Evolutionary conservation across 371 early-diverging fungal genomes (phyloP).

Genomic region (Mucor racemosus): DNA sequence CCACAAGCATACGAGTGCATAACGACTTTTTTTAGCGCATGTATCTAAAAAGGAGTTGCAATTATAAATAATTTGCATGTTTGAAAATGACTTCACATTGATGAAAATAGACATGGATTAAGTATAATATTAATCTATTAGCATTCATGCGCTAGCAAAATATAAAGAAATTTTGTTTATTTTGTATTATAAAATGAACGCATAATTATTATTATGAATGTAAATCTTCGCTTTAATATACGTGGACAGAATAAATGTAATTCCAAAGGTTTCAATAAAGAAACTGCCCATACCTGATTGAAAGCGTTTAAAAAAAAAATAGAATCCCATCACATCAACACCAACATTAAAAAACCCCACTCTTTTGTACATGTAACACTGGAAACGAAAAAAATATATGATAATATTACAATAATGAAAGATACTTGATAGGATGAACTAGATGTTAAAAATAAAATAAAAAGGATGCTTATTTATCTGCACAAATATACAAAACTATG

Average conservation of each 20-base stretch:
- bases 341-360: background rate
- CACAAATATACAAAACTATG: slow-evolving; percentile 56
- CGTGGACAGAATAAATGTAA: slow-evolving; percentile 51
- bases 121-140: too few species aligned
- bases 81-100: slow-evolving; percentile 1
- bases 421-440: background rate
- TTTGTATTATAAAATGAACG: background rate
- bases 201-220: background rate
- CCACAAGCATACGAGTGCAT: background rate
- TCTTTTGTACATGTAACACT: too few species aligned
- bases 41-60: background rate
- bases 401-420: slow-evolving; percentile 3
- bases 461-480: slow-evolving; percentile 28
- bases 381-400: slow-evolving; percentile 1
- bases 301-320: too few species aligned
- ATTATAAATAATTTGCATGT: background rate
- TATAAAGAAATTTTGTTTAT: background rate
- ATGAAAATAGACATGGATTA: background rate
- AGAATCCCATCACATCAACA: too few species aligned
- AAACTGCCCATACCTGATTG: slow-evolving; percentile 53
- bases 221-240: slow-evolving; percentile 49
- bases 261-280: slow-evolving; percentile 26
- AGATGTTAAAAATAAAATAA: slow-evolving; percentile 15
- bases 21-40: background rate
- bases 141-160: background rate